Base-by-base conservation (phyloP, 1,284 basidiomycete species). In the Ceratobasidium papillatum region DNA sequence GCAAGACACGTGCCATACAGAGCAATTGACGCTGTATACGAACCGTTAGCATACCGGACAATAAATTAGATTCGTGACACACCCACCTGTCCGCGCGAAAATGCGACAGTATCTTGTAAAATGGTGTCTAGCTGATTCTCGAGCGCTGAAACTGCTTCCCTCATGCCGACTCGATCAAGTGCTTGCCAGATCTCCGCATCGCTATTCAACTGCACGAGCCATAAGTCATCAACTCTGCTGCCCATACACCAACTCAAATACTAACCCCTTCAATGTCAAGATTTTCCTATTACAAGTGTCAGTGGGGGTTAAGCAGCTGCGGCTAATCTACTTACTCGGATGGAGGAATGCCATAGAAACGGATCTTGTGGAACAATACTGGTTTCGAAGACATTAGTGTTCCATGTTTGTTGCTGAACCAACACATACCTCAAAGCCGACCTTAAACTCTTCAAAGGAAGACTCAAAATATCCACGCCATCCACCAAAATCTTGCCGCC, bases 351-450 rank as follows among this genome's bases (percentile, higher is more conserved):
- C 62, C 62, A 64, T 4, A 64, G 22, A 36, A 64, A 64, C n/a
- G 62, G 62, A 34, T 64, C 62, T 51, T 64, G 62, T 1, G 62
- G 62, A 4, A 64, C 62, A 30, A 64, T 64, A 19, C 62, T 64
- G 11, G 19, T 17, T 9, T 47, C 27, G 22, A 12, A 11, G 19
- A 2, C 17, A 11, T 30, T 30, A 49, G 27, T 32, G 5, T 5
- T 22, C 2, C 17, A 14, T 27, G 8, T 11, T 5, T 30, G 30
- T 25, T 3, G n/a, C 11, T n/a, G 11, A n/a, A 47, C 8, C 30
- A 30, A 32, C 4, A 49, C 27, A 36, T 36, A 64, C 62, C 62
- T 64, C n/a, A 64, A 8, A 8, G 62, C 25, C 2, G 62, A 64
- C 27, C 62, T 32, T 14, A 64, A 22, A 12, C 19, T 51, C n/a